Conservation (phyloP, 169 alveolate genomes). For the Cryptosporidium viatorum region DNA sequence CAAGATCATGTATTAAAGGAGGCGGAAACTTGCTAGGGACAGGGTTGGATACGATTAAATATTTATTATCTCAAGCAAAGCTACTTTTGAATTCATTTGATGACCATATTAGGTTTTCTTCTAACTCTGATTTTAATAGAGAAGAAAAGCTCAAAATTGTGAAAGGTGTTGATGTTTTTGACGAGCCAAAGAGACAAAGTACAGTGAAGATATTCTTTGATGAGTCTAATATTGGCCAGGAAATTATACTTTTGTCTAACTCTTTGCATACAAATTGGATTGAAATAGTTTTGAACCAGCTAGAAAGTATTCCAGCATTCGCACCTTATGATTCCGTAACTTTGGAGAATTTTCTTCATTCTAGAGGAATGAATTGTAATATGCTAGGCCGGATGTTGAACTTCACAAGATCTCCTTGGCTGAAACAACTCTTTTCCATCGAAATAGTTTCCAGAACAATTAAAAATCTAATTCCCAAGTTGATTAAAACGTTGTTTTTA, state of each 20-base stretch:
- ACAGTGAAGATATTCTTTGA: conserved; percentile 45
- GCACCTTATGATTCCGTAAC: conserved; percentile 72
- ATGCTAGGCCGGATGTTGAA: conserved; percentile 59
- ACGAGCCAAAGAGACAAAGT: conserved; percentile 54
- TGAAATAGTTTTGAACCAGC: conserved; percentile 42
- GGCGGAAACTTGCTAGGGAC: conserved; percentile 67
- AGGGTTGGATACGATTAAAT: conserved; percentile 59
- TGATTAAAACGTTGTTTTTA: conserved; percentile 47
- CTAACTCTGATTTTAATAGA: conserved; percentile 22
- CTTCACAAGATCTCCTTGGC: conserved; percentile 69
- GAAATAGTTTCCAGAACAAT: conserved; percentile 68
- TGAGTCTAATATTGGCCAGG: conserved; percentile 53
- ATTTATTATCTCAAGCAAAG: conserved; percentile 68
- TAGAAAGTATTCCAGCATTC: conserved; percentile 70
- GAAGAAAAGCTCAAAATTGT: conserved; percentile 30
- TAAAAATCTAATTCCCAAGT: conserved; percentile 52
- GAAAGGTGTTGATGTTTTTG: conserved; percentile 44
- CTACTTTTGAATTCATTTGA: not conserved
- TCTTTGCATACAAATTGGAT: conserved; percentile 72
- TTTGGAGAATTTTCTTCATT: conserved; percentile 51
- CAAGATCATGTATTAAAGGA: conserved; percentile 69
- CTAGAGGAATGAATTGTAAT: conserved; percentile 65
- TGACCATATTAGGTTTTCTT: not conserved
- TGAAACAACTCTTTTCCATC: conserved; percentile 38
- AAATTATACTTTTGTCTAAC: conserved; percentile 39